phyloP scores from a whole-genome alignment of 1,139 yeast species.

The Petasospora fabianii region DNA sequence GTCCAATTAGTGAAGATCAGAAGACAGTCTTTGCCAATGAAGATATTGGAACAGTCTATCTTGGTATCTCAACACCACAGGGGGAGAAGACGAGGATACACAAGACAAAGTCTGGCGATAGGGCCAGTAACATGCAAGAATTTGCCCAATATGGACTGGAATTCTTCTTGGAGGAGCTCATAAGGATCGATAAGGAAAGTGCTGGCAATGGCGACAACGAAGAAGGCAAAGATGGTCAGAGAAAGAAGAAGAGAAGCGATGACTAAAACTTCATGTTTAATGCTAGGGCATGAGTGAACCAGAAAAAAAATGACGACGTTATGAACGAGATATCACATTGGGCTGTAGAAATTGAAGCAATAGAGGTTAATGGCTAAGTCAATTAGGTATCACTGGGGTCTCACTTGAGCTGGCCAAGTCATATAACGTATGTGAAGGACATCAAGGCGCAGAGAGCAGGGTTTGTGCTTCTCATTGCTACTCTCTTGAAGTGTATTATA shows the following conservation, averaged over 20 bases:
- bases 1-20: constrained; percentile 41
- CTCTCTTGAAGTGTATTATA: too few species aligned
- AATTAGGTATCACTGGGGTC: too few species aligned
- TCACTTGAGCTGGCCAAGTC: too few species aligned
- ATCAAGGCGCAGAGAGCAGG: too few species aligned
- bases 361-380: too few species aligned
- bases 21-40: constrained; percentile 23
- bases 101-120: constrained; percentile 44
- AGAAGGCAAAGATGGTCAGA: constrained; percentile 6
- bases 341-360: too few species aligned
- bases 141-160: constrained; percentile 68
- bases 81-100: constrained; percentile 51
- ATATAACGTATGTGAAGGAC: too few species aligned
- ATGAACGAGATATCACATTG: too few species aligned
- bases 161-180: constrained; percentile 47
- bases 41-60: constrained; percentile 62
- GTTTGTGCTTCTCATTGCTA: too few species aligned
- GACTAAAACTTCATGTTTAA: too few species aligned
- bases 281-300: too few species aligned
- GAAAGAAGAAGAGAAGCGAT: constrained; percentile 14
- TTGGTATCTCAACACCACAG: constrained; percentile 68
- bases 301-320: too few species aligned
- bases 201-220: neutral
- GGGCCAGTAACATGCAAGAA: constrained; percentile 66
- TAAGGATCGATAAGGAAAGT: constrained; percentile 23